Evolutionary conservation across 176 grass and related monocot species (phyloP).

Genomic region (Musa itinerans): DNA sequence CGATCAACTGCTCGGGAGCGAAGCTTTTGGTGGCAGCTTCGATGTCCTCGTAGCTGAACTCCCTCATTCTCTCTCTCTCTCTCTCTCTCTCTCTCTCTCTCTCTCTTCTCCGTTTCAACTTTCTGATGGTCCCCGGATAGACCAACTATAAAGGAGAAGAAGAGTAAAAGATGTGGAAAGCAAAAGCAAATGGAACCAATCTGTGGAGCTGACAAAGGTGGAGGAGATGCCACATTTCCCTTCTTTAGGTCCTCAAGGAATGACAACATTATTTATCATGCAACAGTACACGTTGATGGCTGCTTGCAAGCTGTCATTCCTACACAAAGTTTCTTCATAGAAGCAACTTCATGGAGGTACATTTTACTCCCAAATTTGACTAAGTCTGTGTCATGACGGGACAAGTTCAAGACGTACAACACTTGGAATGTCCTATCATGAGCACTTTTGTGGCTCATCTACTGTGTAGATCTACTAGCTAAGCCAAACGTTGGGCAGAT

Average conservation of each 20-base stretch:
- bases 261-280: neutral
- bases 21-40: slow-evolving; percentile 62
- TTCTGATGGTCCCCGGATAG: too few relatives aligned
- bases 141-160: neutral
- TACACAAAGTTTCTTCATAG: too few relatives aligned
- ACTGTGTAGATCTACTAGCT: neutral
- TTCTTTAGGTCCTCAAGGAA: neutral
- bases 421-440: too few relatives aligned
- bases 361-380: too few relatives aligned
- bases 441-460: neutral
- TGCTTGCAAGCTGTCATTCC: too few relatives aligned
- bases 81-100: neutral
- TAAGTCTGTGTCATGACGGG: too few relatives aligned
- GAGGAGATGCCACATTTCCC: neutral
- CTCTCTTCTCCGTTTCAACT: too few relatives aligned
- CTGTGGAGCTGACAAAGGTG: neutral
- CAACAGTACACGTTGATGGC: neutral
- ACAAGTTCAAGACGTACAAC: too few relatives aligned
- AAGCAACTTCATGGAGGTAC: too few relatives aligned
- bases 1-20: slow-evolving; percentile 51
- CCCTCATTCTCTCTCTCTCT: slow-evolving; percentile 34
- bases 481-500: neutral
- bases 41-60: slow-evolving; percentile 69
- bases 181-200: neutral
- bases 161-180: neutral